Conservation (phyloP, 2,329 filamentous ascomycete species). For the Xylaria multiplex region DNA sequence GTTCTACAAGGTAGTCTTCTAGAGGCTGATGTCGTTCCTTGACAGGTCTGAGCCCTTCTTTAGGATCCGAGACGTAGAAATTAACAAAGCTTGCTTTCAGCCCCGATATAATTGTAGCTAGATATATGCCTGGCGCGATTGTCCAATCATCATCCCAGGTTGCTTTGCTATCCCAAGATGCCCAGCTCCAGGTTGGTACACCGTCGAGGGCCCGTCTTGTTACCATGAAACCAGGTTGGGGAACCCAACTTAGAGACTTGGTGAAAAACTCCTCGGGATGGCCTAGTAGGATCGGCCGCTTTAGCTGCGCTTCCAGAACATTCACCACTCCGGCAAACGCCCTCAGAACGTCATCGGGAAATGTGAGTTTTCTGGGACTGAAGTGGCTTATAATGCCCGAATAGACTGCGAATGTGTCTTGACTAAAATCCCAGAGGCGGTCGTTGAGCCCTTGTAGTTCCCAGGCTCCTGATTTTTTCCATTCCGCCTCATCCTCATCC, state of each 20-base stretch:
- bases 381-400: conserved; percentile 9
- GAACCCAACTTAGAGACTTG: conserved; percentile 25
- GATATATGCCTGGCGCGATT: conserved; percentile 1
- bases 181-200: conserved; percentile 29
- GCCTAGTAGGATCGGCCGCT: conserved; percentile 11
- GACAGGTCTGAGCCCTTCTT: conserved; percentile 2
- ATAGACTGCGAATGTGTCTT: conserved; percentile 12
- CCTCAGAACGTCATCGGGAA: conserved; percentile 8
- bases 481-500: conserved; percentile 1
- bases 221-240: conserved; percentile 11
- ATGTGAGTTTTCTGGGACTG: conserved; percentile 17
- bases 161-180: conserved; percentile 23
- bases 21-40: conserved; percentile 19
- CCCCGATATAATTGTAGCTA: background rate
- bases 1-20: conserved; percentile 12
- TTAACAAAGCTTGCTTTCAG: conserved; percentile 12
- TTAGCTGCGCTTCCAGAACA: conserved; percentile 9
- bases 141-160: conserved; percentile 17
- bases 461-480: background rate
- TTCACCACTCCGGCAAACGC: conserved; percentile 18
- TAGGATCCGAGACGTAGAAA: conserved; percentile 18
- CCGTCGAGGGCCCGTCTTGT: conserved; percentile 5
- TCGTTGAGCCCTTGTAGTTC: background rate
- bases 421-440: background rate
- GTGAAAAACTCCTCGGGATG: conserved; percentile 24